Evolutionary conservation across 208 protist species (phyloP).

Genomic region (Acanthamoeba lenticulata): DNA sequence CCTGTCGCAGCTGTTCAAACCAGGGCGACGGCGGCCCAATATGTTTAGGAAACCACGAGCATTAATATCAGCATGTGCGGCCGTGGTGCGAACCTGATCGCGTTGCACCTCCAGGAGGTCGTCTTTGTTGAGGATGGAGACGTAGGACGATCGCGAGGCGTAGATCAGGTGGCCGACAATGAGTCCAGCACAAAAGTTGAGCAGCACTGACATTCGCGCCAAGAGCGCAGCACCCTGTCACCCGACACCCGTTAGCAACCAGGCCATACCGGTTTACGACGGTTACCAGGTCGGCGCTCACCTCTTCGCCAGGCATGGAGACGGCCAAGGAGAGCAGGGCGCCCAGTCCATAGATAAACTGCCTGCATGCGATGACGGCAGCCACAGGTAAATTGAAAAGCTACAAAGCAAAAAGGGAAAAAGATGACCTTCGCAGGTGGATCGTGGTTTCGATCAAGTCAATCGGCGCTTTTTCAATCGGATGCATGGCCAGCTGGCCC

Average conservation of each 20-base stretch:
- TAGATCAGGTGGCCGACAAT: not conserved
- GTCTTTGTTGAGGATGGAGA: conserved; percentile 20
- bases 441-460: not conserved
- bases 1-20: not conserved
- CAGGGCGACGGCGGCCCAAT: not conserved
- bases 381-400: not conserved
- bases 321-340: not conserved
- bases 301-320: not conserved
- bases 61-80: not conserved
- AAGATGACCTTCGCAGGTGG: not conserved
- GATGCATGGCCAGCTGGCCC: not conserved
- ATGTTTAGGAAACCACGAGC: not conserved
- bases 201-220: not conserved
- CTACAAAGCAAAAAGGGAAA: not conserved
- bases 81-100: not conserved
- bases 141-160: not conserved
- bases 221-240: not conserved
- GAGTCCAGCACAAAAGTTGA: not conserved
- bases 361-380: not conserved
- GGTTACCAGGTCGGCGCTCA: too few relatives aligned
- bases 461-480: not conserved
- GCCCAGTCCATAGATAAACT: not conserved
- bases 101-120: not conserved
- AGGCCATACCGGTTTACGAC: too few relatives aligned
- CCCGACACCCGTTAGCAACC: too few relatives aligned